Evolutionary conservation across 805 yeast genomes (phyloP).

Genomic region (Candida krabiensis): DNA sequence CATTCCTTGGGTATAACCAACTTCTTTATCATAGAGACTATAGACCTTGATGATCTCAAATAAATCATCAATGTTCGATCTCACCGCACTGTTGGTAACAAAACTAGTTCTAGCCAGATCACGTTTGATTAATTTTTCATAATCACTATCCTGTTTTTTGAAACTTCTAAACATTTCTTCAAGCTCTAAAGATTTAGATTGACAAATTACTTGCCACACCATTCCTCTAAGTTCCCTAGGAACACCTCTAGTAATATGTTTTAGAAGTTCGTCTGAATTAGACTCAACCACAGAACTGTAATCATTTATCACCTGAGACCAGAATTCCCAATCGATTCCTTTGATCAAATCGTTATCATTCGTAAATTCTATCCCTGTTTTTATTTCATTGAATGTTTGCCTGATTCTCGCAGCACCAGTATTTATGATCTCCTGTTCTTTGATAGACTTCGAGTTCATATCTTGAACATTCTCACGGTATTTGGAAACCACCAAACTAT

Average conservation of each 20-base stretch:
- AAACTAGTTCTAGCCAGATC: constrained; percentile 87
- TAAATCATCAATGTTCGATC: constrained; percentile 61
- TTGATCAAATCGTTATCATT: constrained; percentile 31
- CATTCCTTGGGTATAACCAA: constrained; percentile 98
- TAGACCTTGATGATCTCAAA: constrained; percentile 80
- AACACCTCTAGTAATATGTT: constrained; percentile 70
- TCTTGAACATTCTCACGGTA: constrained; percentile 55
- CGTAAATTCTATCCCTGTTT: constrained; percentile 43
- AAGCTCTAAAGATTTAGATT: constrained; percentile 65
- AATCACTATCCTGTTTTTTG: constrained; percentile 53
- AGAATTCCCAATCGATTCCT: constrained; percentile 78
- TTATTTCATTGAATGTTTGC: constrained; percentile 46
- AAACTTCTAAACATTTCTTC: constrained; percentile 56
- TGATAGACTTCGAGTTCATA: constrained; percentile 47
- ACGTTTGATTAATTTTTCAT: constrained; percentile 73
- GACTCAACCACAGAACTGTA: constrained; percentile 65
- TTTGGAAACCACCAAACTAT: constrained; percentile 62
- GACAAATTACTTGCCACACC: constrained; percentile 87
- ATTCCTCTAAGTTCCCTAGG: constrained; percentile 86
- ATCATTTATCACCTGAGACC: constrained; percentile 81
- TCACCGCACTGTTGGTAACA: constrained; percentile 55
- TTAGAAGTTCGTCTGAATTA: constrained; percentile 58
- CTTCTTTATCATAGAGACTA: constrained; percentile 83
- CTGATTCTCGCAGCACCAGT: constrained; percentile 48
- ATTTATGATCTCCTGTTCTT: constrained; percentile 51